A percentile compares a stretch with the other conserved stretches of the same genome.
Evolutionary conservation across 2,329 filamentous ascomycete genomes (phyloP).

Genomic region (Cadophora sp.): DNA sequence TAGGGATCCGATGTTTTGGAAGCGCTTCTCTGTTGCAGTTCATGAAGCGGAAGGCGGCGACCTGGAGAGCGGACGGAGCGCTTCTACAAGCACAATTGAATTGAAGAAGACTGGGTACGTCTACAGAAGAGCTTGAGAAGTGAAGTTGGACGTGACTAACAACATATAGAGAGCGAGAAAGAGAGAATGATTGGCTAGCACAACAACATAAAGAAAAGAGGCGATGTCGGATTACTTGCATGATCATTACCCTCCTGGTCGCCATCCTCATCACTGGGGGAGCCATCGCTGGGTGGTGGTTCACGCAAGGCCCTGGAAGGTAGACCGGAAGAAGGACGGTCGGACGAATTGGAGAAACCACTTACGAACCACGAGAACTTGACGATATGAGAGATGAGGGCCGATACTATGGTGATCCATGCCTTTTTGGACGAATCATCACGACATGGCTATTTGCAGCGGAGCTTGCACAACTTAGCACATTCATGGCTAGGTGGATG

Average conservation of each 20-base stretch:
- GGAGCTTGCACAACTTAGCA: background rate
- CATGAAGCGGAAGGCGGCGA: conserved; percentile 39
- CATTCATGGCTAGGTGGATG: background rate
- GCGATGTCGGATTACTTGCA: conserved; percentile 36
- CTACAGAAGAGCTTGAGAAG: conserved; percentile 5
- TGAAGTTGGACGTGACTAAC: background rate
- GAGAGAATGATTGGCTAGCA: conserved; percentile 43
- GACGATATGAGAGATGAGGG: conserved; percentile 9
- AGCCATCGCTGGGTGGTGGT: conserved; percentile 40
- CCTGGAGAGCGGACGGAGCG: conserved; percentile 32
- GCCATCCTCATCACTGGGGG: conserved; percentile 34
- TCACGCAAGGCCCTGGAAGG: conserved; percentile 28
- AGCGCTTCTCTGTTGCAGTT: conserved; percentile 43
- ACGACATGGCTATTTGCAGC: background rate
- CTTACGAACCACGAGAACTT: conserved; percentile 14
- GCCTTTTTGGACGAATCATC: background rate
- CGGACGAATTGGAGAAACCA: background rate
- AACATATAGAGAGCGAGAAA: background rate
- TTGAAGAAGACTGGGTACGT: conserved; percentile 27
- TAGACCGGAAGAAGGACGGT: background rate
- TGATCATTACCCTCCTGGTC: conserved; percentile 36
- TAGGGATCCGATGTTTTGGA: conserved; percentile 45
- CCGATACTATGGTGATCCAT: background rate
- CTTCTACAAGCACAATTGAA: conserved; percentile 17
- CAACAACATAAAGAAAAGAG: conserved; percentile 43